phyloP scores from a whole-genome alignment of 129 eudicot genomes.

The Pulicaria dysenterica region DNA sequence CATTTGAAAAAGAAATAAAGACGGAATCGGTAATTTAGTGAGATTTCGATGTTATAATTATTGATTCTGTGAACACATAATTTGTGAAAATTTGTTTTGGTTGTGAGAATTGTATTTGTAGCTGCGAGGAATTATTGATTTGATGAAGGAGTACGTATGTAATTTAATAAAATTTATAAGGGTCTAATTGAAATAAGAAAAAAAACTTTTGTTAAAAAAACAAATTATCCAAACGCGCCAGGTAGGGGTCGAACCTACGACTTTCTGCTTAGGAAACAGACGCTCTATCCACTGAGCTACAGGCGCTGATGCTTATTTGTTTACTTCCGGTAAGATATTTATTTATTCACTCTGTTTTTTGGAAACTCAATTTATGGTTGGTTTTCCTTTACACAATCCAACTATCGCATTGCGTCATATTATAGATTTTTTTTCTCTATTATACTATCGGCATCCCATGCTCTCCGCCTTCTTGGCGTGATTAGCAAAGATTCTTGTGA shows the following conservation, averaged over 20 bases:
- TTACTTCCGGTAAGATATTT: too few relatives aligned
- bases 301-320: slow-evolving; percentile 42
- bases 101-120: slow-evolving; percentile 21
- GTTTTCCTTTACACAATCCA: too few relatives aligned
- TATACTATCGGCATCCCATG: too few relatives aligned
- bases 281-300: slow-evolving; percentile 99
- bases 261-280: slow-evolving; percentile 99
- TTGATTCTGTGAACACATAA: slow-evolving; percentile 10
- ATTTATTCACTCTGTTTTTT: too few relatives aligned
- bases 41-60: slow-evolving; percentile 12
- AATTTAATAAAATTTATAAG: slow-evolving; percentile 4
- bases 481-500: too few relatives aligned
- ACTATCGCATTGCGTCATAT: too few relatives aligned
- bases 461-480: too few relatives aligned
- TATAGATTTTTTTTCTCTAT: too few relatives aligned
- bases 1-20: slow-evolving; percentile 28
- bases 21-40: slow-evolving; percentile 15
- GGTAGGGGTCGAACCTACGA: slow-evolving; percentile 99
- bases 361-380: too few relatives aligned
- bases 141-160: slow-evolving; percentile 14
- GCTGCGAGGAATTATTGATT: slow-evolving; percentile 9
- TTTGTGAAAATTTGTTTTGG: slow-evolving; percentile 3
- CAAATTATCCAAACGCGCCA: slow-evolving; percentile 54
- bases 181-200: neutral
- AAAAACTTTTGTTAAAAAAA: too few relatives aligned